Conservation (phyloP, 257 asterid genomes). For the Solanum peruvianum region DNA sequence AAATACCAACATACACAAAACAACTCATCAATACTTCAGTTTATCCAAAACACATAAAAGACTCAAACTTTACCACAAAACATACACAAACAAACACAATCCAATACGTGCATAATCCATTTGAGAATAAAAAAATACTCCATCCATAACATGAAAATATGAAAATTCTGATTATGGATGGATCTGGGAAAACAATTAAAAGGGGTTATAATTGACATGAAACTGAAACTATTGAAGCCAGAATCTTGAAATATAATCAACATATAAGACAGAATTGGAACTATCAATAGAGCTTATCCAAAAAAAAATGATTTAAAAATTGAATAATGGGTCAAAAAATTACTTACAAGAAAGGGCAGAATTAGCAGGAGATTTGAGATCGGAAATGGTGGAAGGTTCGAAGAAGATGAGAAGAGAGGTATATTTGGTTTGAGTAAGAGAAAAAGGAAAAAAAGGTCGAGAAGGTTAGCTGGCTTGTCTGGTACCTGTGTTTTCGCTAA, state of each 20-base stretch:
- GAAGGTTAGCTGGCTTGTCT: not conserved
- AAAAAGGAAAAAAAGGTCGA: not conserved
- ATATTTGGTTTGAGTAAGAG: not conserved
- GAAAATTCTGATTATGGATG: not conserved
- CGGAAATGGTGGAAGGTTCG: not conserved
- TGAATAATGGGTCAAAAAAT: not conserved
- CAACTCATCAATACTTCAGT: not conserved
- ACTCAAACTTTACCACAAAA: not conserved
- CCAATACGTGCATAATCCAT: not conserved
- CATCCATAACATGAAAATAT: not conserved
- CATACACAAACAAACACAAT: not conserved
- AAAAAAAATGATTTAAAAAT: not conserved
- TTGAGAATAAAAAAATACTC: not conserved
- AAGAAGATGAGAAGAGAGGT: not conserved
- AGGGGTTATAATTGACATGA: not conserved
- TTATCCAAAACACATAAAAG: not conserved
- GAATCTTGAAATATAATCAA: not conserved
- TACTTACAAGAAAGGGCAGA: not conserved
- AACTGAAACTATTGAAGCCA: not conserved
- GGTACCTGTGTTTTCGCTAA: not conserved
- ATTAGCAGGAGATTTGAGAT: not conserved
- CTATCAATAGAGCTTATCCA: not conserved
- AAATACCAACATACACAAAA: slow-evolving; percentile 3
- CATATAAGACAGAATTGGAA: not conserved
- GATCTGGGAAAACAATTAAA: not conserved